Evolutionary conservation across 179 eudicot genomes (phyloP), one percentile per base, ranked within the genome.

Genomic region (Silene vulgaris): DNA sequence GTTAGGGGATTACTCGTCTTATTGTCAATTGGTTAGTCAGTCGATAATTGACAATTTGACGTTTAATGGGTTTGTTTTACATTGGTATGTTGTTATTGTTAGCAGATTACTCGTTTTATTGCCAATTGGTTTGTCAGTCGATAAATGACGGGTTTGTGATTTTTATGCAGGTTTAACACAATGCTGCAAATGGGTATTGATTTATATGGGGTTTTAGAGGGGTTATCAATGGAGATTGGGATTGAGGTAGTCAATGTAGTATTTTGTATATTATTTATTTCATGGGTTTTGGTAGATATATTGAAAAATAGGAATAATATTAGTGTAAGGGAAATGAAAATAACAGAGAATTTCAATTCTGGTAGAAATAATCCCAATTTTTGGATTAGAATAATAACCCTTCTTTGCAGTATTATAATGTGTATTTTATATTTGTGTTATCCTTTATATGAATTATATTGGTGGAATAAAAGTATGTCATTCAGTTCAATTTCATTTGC

Each of bases 281-380:
- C 83, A 63, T 89, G 97, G 93, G 85, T 82, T 84, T 82, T 89
- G 71, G 65, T 80, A 30, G 88, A 93, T 29, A 28, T 82, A 45
- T 81, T 82, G 28, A 87, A 73, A 23, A 40, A 61, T 65, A 84
- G 84, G 20, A 78, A 76, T 74, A 78, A 76, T 74, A 48, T 72
- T 8, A 23, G 73, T 63, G 52, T 19, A 19, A 57, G 7, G 45
- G 43, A 74, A 19, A 16, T 23, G 21, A 56, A 29, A 70, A 67
- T 40, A 17, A 71, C 82, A 26, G 71, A 69, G 61, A 43, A 52
- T 52, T 40, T 40, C 11, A 52, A 50, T 71, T 65, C 69, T 62
- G 37, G 74, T 67, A 61, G 65, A 61, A 76, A 71, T 30, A 76
- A 71, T 30, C 48, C 76, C 3, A 62, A 65, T 17, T 56, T 72